Base-by-base conservation (phyloP, 202 grass and related monocot genomes). In the Schoenoplectus triqueter region DNA sequence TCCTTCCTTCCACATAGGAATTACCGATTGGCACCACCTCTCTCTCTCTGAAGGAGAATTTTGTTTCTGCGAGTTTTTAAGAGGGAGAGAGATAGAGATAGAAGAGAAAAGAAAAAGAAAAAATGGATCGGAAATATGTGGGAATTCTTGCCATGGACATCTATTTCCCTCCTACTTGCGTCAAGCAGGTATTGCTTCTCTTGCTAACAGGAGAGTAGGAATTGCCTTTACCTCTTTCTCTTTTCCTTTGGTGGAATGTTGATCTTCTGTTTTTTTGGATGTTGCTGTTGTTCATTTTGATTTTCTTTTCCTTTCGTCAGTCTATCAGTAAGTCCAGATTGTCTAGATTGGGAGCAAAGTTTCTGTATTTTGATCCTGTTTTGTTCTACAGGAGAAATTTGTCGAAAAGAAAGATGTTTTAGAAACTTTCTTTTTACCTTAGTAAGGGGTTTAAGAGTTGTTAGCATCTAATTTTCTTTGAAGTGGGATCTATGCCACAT, bases 81-180 rank as follows among this genome's bases (percentile, higher is more conserved):
- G 64, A 13, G 42, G n/a, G 8, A 19, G 57, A 69, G 19, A 79
- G 39, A 2, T 31, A 15, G 15, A 22, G 3, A 19, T 61, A 9
- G 56, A 10, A 85, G 10, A 69, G 51, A 18, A 19, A 31, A 31
- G 31, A 31, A 31, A 89, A 10, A 72, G 31, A 31, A 31, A 31
- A 31, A 31, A 86, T 86, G 87, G 90, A 87, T 80, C 70, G 61
- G 75, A 92, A 91, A 88, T 89, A 92, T 84, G 94, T 91, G 41
- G 94, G 94, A 62, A 92, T 97, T 81, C 90, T 94, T 39, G 94
- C 94, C 90, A 91, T 97, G 86, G 94, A 90, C 80, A 91, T 97
- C 81, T 97, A 94, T 77, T 97, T 94, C 81, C 94, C 94, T 89
- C 86, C 88, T 83, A 86, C 90, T 86, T 92, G 83, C 81, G 90